A percentile compares a stretch with the other conserved stretches of the same genome.
Conservation (phyloP, 1,139 yeast genomes). For the Saccharomyces pastorianus region DNA sequence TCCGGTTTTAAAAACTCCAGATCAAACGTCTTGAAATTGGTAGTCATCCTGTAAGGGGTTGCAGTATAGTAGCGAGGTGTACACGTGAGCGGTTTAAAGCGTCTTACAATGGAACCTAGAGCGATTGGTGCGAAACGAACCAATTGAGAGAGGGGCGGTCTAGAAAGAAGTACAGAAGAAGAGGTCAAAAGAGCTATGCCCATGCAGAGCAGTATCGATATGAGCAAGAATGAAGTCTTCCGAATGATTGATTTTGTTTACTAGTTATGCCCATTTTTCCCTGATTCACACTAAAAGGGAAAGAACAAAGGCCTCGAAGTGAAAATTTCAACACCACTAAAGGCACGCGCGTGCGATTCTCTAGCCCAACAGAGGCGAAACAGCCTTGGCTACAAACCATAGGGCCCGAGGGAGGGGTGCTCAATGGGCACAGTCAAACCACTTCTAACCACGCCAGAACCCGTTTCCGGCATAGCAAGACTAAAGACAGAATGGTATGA, state of each 20-base stretch:
- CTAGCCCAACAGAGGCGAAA: no score
- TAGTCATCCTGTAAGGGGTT: not conserved
- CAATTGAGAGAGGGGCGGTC: not conserved
- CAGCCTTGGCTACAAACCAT: not conserved
- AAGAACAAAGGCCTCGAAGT: not conserved
- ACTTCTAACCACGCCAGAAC: not conserved
- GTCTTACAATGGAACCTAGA: not conserved
- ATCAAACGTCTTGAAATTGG: constrained; percentile 12
- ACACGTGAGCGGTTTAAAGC: not conserved
- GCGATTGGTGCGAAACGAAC: constrained; percentile 1
- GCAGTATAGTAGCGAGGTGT: not conserved
- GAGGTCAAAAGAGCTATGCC: constrained; percentile 4
- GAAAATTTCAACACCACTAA: not conserved
- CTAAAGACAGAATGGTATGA: not conserved
- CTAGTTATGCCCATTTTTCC: not conserved
- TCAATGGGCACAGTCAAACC: not conserved
- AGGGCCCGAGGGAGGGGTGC: not conserved
- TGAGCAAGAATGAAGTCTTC: not conserved
- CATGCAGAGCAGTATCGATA: constrained; percentile 5
- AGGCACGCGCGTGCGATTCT: not conserved
- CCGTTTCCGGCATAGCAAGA: not conserved
- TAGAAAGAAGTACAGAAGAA: not conserved
- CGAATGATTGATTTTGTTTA: not conserved
- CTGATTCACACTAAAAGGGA: not conserved
- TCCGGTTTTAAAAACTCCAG: constrained; percentile 45